These are phyloP conservation scores for Cyclospora cayetanensis DNA, from an alignment of 169 alveolate species.

Conservation along the genomic window DNA sequence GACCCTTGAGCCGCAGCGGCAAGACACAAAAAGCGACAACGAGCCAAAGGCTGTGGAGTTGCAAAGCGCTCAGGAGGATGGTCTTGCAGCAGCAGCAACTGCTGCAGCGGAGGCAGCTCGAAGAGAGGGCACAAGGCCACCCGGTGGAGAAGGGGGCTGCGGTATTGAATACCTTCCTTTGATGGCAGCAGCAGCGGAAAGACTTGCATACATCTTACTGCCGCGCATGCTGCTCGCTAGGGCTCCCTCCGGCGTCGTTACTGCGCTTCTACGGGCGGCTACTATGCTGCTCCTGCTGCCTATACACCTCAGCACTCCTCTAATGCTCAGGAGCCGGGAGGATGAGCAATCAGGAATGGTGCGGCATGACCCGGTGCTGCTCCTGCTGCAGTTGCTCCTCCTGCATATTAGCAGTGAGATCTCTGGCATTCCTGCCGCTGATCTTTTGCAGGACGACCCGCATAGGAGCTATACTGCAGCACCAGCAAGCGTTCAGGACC, in stretches of 20 bases:
- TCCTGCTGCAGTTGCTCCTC: constrained; percentile 54
- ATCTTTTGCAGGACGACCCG: constrained; percentile 15
- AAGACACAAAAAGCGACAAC: background rate
- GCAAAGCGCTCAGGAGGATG: background rate
- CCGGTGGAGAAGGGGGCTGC: constrained; percentile 44
- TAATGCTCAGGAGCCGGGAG: background rate
- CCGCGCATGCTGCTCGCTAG: constrained; percentile 51
- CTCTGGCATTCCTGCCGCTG: constrained; percentile 25
- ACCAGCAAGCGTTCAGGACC: constrained; percentile 27
- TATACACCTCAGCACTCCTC: constrained; percentile 54
- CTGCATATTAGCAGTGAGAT: constrained; percentile 37
- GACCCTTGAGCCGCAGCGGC: constrained; percentile 6
- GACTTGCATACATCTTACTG: constrained; percentile 13
- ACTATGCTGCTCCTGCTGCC: constrained; percentile 56
- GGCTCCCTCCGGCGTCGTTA: background rate
- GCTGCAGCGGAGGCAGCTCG: constrained; percentile 50
- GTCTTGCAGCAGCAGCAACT: constrained; percentile 27
- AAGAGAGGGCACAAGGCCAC: background rate
- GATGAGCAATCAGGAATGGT: constrained; percentile 23
- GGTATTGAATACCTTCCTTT: background rate
- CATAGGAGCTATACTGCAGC: background rate
- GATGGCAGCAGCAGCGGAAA: constrained; percentile 51
- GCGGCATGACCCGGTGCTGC: constrained; percentile 60
- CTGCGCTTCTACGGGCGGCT: constrained; percentile 33
- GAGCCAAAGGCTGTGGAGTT: background rate